Evolutionary conservation across 2,329 filamentous ascomycete species (phyloP).

Genomic region (Paecilomyces variotii): DNA sequence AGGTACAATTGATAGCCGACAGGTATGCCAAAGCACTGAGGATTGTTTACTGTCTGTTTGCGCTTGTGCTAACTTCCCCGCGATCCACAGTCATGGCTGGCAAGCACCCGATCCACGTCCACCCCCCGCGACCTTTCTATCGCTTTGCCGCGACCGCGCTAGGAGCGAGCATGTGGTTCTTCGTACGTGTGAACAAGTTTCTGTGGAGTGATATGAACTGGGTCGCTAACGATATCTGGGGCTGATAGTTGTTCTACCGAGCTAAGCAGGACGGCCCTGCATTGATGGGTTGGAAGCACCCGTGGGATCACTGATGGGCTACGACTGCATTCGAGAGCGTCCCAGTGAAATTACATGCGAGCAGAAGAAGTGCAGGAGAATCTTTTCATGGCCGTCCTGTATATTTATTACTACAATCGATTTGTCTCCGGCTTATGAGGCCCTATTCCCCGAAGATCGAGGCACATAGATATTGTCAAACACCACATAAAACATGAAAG

Average conservation of each 20-base stretch:
- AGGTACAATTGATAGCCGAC: background rate
- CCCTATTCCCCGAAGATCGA: background rate
- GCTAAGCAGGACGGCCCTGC: conserved; percentile 93
- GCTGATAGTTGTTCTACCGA: conserved; percentile 79
- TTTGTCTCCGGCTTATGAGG: background rate
- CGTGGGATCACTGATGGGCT: conserved; percentile 73
- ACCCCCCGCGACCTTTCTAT: conserved; percentile 62
- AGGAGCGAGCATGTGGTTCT: conserved; percentile 98
- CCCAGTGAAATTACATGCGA: background rate
- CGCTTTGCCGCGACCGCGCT: conserved; percentile 78
- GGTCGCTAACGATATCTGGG: conserved; percentile 10
- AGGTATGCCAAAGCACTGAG: background rate
- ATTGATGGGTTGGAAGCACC: conserved; percentile 88
- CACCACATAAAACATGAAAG: background rate
- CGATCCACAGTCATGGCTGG: conserved; percentile 26
- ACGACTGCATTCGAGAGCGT: conserved; percentile 10
- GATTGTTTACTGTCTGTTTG: background rate
- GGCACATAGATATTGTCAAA: background rate
- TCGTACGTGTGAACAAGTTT: conserved; percentile 52
- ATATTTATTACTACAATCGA: conserved; percentile 3
- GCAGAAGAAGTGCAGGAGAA: background rate
- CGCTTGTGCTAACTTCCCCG: background rate
- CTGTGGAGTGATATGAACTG: background rate
- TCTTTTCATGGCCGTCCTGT: background rate
- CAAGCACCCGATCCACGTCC: conserved; percentile 43